Percentiles rank a stretch among this genome's conserved stretches.
Conservation (phyloP, 2,329 filamentous ascomycete genomes). For the Aschersonia sp. region DNA sequence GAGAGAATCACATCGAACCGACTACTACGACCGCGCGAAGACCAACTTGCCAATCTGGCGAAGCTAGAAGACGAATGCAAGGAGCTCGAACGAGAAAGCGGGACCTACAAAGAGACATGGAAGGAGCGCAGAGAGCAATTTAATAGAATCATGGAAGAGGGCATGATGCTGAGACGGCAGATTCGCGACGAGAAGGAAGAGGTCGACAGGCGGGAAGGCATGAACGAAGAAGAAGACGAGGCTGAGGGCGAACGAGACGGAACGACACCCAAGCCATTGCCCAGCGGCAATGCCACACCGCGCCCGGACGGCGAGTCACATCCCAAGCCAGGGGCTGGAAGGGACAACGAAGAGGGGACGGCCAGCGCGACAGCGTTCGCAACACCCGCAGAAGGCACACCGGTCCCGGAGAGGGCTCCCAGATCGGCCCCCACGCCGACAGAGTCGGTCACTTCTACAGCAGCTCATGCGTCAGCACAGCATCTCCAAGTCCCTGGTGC, state of each 20-base stretch:
- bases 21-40: constrained; percentile 67
- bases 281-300: constrained; percentile 36
- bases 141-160: constrained; percentile 76
- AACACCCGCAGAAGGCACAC: constrained; percentile 18
- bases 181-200: constrained; percentile 95
- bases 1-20: constrained; percentile 75
- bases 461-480: constrained; percentile 2
- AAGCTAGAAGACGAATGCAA: constrained; percentile 82
- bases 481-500: constrained; percentile 4
- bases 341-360: constrained; percentile 6
- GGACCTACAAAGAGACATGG: constrained; percentile 72
- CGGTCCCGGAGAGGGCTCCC: constrained; percentile 11
- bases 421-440: constrained; percentile 1
- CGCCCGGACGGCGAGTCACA: constrained; percentile 26
- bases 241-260: constrained; percentile 30
- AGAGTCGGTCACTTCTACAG: neutral
- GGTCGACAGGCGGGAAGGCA: constrained; percentile 73
- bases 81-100: constrained; percentile 72
- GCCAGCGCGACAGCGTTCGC: constrained; percentile 5
- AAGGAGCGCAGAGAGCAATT: constrained; percentile 75
- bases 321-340: constrained; percentile 14
- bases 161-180: constrained; percentile 67
- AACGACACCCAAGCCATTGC: constrained; percentile 33
- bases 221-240: constrained; percentile 54
- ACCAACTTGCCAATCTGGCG: constrained; percentile 61